Evolutionary conservation across 208 protist species (phyloP).

Genomic region (Wallacemonas sp.): DNA sequence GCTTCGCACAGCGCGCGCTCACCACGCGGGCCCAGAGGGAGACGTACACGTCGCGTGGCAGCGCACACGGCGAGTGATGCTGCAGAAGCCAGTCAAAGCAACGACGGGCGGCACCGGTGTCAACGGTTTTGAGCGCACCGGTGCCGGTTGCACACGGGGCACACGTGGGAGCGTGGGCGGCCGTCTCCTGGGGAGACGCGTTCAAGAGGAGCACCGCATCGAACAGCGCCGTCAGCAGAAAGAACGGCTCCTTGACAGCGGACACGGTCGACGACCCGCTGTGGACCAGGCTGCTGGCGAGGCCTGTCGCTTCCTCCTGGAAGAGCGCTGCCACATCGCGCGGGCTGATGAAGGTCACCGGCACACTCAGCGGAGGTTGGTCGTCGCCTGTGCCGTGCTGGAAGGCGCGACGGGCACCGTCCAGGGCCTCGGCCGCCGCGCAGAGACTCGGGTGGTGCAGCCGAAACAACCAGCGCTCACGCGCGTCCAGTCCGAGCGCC

Average conservation of each 20-base stretch:
- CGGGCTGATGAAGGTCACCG: neutral
- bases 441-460: neutral
- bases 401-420: neutral
- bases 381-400: too few relatives aligned
- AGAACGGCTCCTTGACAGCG: neutral
- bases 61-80: neutral
- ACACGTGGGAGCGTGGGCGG: neutral
- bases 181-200: neutral
- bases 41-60: neutral
- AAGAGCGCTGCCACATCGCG: neutral
- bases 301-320: neutral
- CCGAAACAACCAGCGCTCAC: neutral
- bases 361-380: neutral
- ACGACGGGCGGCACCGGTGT: neutral
- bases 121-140: neutral
- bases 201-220: constrained; percentile 4
- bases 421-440: neutral
- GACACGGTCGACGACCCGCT: neutral
- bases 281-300: neutral
- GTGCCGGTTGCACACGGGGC: neutral
- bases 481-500: neutral
- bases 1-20: neutral
- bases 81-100: constrained; percentile 12
- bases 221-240: neutral
- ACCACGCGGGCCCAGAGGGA: constrained; percentile 2